Conservation (phyloP, 441 rosid species). For the Viola pubescens region DNA sequence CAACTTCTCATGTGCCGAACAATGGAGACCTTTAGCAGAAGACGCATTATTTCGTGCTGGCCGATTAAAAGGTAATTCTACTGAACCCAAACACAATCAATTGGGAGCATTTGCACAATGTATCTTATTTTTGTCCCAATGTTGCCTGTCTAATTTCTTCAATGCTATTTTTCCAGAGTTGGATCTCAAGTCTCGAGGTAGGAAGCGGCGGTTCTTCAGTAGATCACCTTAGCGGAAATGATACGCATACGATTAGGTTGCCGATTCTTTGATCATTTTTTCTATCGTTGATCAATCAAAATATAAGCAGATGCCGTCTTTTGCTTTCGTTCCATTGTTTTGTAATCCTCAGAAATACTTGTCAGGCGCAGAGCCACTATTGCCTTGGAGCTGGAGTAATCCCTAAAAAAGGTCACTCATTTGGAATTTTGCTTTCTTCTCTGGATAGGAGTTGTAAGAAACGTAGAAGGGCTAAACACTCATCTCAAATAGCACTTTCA, state of each 20-base stretch:
- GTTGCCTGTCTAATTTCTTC: background rate
- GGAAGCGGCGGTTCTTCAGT: conserved; percentile 21
- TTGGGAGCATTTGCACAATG: background rate
- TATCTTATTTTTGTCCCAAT: background rate
- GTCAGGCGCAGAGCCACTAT: no score
- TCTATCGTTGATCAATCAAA: no score
- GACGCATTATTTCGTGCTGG: conserved; percentile 67
- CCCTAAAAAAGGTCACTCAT: no score
- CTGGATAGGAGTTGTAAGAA: no score
- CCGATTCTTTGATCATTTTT: no score
- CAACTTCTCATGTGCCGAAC: conserved; percentile 75
- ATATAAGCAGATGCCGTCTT: no score
- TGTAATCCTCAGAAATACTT: no score
- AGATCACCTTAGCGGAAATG: conserved; percentile 25
- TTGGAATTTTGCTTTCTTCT: no score
- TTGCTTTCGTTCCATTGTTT: no score
- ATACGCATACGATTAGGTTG: background rate
- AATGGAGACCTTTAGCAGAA: conserved; percentile 86
- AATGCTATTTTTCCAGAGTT: conserved; percentile 19
- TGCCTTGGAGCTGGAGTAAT: no score
- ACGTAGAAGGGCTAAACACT: no score
- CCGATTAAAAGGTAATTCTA: conserved; percentile 52
- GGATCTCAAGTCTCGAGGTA: conserved; percentile 23
- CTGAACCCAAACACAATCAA: background rate
- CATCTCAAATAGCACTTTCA: no score